phyloP scores from a whole-genome alignment of 2,329 filamentous ascomycete genomes.

The Xylariales sp. region DNA sequence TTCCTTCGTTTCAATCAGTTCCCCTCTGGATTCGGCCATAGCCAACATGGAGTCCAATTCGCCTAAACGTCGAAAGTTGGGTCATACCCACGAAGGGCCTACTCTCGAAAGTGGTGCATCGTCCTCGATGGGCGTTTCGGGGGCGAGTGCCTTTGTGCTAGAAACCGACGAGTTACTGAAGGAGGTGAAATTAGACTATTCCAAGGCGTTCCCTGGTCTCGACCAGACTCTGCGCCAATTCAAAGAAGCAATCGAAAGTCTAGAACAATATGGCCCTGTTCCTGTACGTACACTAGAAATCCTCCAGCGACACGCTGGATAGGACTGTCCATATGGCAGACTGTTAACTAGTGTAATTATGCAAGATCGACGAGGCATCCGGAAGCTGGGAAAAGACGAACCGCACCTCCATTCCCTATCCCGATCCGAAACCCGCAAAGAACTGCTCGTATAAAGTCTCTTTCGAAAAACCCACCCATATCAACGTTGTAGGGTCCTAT shows the following conservation, averaged over 20 bases:
- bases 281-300: slow-evolving; percentile 56
- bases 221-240: slow-evolving; percentile 63
- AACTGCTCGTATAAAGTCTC: slow-evolving; percentile 85
- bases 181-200: slow-evolving; percentile 65
- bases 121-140: slow-evolving; percentile 52
- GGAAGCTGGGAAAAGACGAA: slow-evolving; percentile 74
- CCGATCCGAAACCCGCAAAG: slow-evolving; percentile 79
- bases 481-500: slow-evolving; percentile 93
- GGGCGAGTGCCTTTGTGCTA: slow-evolving; percentile 66
- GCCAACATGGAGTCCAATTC: slow-evolving; percentile 58
- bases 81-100: slow-evolving; percentile 52
- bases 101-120: slow-evolving; percentile 56
- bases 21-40: not conserved
- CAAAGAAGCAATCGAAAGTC: slow-evolving; percentile 64
- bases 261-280: slow-evolving; percentile 61
- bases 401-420: slow-evolving; percentile 82
- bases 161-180: slow-evolving; percentile 70
- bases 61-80: slow-evolving; percentile 62
- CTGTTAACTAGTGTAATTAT: slow-evolving; percentile 9
- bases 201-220: slow-evolving; percentile 59
- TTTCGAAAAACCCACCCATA: slow-evolving; percentile 78
- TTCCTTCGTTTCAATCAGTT: not conserved
- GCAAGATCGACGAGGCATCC: slow-evolving; percentile 74
- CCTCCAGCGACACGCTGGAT: slow-evolving; percentile 1
- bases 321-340: not conserved